A percentile compares a stretch with the other conserved stretches of the same genome.
phyloP scores from a whole-genome alignment of 257 asterid genomes.

The Fraxinus americana region DNA sequence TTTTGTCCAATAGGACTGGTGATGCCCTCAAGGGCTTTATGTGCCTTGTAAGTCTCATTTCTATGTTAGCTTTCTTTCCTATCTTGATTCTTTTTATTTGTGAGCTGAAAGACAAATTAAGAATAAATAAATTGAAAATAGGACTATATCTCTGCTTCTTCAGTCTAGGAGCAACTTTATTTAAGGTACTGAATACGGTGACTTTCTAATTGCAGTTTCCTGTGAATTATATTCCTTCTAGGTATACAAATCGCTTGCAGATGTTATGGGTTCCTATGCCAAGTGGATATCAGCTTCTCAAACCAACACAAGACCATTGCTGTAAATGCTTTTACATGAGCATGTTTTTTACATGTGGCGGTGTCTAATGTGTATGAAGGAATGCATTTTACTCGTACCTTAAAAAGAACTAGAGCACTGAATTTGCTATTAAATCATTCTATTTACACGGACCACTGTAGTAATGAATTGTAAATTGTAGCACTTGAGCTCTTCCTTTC shows the following conservation, averaged over 20 bases:
- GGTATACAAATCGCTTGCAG: constrained; percentile 84
- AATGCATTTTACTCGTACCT: not conserved
- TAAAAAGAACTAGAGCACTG: constrained; percentile 17
- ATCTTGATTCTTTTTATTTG: constrained; percentile 19
- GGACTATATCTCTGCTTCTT: constrained; percentile 25
- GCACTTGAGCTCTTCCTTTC: constrained; percentile 18
- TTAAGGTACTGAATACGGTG: not conserved
- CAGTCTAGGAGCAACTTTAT: constrained; percentile 22
- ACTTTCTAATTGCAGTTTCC: constrained; percentile 17
- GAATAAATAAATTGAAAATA: not conserved
- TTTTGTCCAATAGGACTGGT: constrained; percentile 64
- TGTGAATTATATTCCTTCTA: constrained; percentile 35
- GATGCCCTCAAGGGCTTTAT: constrained; percentile 67
- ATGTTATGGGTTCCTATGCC: constrained; percentile 80
- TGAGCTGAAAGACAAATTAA: constrained; percentile 18
- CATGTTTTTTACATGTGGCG: constrained; percentile 28
- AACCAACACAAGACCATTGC: constrained; percentile 56
- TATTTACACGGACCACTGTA: constrained; percentile 17
- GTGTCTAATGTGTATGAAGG: constrained; percentile 15
- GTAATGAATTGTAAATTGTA: constrained; percentile 10
- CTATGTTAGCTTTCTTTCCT: constrained; percentile 21
- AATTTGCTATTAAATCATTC: constrained; percentile 9
- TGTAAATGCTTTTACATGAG: constrained; percentile 54
- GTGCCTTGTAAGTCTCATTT: constrained; percentile 58
- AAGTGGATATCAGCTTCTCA: constrained; percentile 66